phyloP scores from a whole-genome alignment of 176 grass and related monocot genomes.

The Aegilops tauschii region DNA sequence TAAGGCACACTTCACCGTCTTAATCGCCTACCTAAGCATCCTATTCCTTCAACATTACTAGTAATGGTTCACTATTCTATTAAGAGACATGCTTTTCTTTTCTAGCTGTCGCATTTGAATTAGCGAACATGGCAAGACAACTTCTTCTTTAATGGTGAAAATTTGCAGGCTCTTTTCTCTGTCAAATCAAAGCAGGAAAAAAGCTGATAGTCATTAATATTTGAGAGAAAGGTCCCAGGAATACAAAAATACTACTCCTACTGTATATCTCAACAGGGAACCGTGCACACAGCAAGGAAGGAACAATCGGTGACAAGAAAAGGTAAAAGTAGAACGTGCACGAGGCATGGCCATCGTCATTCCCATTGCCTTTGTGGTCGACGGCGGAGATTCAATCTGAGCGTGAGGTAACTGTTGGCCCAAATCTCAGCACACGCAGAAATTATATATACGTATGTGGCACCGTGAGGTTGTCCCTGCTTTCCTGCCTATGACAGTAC shows the following conservation, averaged over 20 bases:
- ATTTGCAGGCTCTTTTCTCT: not conserved
- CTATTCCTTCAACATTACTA: not conserved
- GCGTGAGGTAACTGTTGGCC: too few species aligned
- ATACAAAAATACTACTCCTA: not conserved
- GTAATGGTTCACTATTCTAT: not conserved
- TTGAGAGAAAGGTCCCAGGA: not conserved
- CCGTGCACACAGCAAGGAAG: not conserved
- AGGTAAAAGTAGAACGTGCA: not conserved
- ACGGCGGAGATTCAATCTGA: too few species aligned
- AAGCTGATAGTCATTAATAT: not conserved
- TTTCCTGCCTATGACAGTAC: not conserved
- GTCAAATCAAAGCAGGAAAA: not conserved
- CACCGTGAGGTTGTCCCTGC: not conserved
- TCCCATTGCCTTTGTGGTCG: not conserved
- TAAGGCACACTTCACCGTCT: not conserved
- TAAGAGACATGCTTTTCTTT: not conserved
- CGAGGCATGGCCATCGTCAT: not conserved
- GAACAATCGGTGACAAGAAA: not conserved
- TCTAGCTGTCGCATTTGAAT: not conserved
- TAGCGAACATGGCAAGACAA: not conserved
- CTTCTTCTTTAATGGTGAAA: not conserved
- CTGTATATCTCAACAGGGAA: not conserved
- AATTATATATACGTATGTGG: too few species aligned
- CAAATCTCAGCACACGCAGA: too few species aligned
- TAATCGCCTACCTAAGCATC: conserved; percentile 13